Evolutionary conservation across 768 basidiomycete species (phyloP).

Genomic region (Mycena haematopus): DNA sequence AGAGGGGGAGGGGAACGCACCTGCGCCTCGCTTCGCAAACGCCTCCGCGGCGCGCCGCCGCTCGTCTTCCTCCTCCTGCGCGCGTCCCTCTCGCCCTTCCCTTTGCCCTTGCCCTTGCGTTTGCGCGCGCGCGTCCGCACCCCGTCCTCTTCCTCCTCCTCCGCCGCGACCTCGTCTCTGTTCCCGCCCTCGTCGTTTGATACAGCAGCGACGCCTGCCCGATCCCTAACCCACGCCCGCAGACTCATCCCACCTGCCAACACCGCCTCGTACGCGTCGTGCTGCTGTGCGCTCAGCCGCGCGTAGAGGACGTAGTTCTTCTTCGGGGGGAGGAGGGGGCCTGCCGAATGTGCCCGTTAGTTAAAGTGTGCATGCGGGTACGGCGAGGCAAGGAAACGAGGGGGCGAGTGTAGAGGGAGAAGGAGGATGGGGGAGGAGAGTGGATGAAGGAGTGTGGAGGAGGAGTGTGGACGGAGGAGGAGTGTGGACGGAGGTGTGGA

Average conservation of each 20-base stretch:
- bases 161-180: slow-evolving; percentile 12
- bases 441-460: no score
- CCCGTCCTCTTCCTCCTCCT: slow-evolving; percentile 29
- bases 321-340: slow-evolving; percentile 81
- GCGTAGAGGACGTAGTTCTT: slow-evolving; percentile 96
- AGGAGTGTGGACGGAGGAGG: no score
- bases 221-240: slow-evolving; percentile 57
- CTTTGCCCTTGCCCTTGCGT: slow-evolving; percentile 36
- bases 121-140: slow-evolving; percentile 42
- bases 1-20: slow-evolving; percentile 45
- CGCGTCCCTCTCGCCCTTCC: slow-evolving; percentile 26
- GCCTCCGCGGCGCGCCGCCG: slow-evolving; percentile 56
- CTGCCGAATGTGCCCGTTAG: slow-evolving; percentile 23
- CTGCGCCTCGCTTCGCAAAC: slow-evolving; percentile 62
- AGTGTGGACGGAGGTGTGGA: no score
- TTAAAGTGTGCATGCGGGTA: no score
- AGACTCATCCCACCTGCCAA: slow-evolving; percentile 63
- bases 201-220: slow-evolving; percentile 37
- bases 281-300: slow-evolving; percentile 82
- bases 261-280: slow-evolving; percentile 84
- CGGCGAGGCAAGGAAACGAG: neutral
- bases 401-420: no score
- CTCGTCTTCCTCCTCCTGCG: slow-evolving; percentile 39
- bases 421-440: no score
- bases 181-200: no score